Evolutionary conservation across 495 filamentous ascomycete species (phyloP), one percentile per base, ranked within the genome.

Genomic region (Xeromyces bisporus): DNA sequence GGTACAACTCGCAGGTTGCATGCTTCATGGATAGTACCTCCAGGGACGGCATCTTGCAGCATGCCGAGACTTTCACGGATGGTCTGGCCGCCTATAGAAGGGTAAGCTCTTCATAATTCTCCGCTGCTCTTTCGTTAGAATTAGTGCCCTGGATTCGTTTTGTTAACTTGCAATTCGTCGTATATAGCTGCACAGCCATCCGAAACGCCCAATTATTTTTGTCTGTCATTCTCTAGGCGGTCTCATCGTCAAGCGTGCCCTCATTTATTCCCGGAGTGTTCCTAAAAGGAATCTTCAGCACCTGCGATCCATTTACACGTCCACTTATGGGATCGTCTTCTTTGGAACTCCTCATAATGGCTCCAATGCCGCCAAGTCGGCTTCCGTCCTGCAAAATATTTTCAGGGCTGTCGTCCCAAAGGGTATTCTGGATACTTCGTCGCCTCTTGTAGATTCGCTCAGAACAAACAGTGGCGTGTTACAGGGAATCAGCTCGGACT

Each of bases 291-390:
- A 77, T 40, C 75, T 74, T 11, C 69, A 80, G 42, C 73, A 83
- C 38, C 62, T 80, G 3, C 71, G 83, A 15, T 82, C 79, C 3
- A 72, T 92, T 15, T 84, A 71, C 39, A 75, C 86, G 6, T 84
- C 80, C 2, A 87, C 82, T 0, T 92, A 77, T 35, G 82, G 78
- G 12, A 73, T 91, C 17, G 62, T 92, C 14, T 92, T 92, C 44
- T 63, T 92, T 18, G 83, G 83, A 12, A 91, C 83, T n/a, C 83
- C 83, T 6, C 83, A 92, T 44, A 75, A 69, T 27, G 83, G 83
- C 0, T 71, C 80, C 2, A 75, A 81, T 38, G 44, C 79, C 9
- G 83, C 83, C 6, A 69, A 70, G 51, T 86, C 79, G 80, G 81
- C 78, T 2, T 57, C 68, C 6, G 58, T 82, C 35, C 53, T 85